Evolutionary conservation across 768 basidiomycete species (phyloP).

Genomic region (Boletales sp.): DNA sequence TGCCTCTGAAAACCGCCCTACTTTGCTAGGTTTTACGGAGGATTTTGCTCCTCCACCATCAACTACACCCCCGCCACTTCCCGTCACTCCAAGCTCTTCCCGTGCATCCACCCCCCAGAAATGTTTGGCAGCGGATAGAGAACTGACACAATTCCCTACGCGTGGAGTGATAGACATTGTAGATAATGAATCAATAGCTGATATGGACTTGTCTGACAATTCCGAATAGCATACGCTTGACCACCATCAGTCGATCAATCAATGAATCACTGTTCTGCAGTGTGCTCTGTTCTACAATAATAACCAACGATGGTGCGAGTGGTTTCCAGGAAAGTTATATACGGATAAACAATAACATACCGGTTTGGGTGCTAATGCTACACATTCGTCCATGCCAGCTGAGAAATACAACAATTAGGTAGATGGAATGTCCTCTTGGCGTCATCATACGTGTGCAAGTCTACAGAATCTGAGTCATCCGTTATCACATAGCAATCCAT

Average conservation of each 20-base stretch:
- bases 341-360: not conserved
- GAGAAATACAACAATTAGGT: constrained; percentile 20
- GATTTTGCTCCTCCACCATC: constrained; percentile 31
- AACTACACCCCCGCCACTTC: constrained; percentile 31
- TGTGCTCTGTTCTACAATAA: too few species aligned
- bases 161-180: not conserved
- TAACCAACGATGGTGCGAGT: not conserved
- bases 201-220: constrained; percentile 30
- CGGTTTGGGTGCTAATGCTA: constrained; percentile 21
- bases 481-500: constrained; percentile 17
- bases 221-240: constrained; percentile 14
- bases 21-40: constrained; percentile 8
- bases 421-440: constrained; percentile 12
- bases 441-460: constrained; percentile 10
- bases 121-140: not conserved
- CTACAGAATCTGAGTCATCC: constrained; percentile 3
- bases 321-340: too few species aligned
- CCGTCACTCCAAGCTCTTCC: constrained; percentile 15
- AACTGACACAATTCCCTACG: not conserved
- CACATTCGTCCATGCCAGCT: constrained; percentile 20
- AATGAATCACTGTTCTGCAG: not conserved
- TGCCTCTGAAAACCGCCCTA: not conserved
- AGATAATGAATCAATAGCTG: constrained; percentile 3
- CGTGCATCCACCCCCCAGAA: not conserved
- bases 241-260: not conserved